Conservation (phyloP, 441 rosid genomes). For the Manihot esculenta region DNA sequence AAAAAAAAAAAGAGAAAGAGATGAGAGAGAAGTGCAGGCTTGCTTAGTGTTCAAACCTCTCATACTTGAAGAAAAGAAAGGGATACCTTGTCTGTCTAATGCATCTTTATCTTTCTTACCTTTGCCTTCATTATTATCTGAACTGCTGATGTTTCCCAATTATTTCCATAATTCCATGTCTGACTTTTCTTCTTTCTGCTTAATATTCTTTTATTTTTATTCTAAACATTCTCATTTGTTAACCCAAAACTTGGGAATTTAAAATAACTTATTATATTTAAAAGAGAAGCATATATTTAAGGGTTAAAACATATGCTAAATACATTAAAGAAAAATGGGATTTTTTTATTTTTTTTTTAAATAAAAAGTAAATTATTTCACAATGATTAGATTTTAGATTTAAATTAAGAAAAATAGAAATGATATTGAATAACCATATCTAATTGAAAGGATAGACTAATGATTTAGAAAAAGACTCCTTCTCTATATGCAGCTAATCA, state of each 20-base stretch:
- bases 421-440: too few species aligned
- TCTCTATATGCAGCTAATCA: too few species aligned
- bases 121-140: constrained; percentile 22
- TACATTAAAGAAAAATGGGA: too few species aligned
- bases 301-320: too few species aligned
- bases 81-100: constrained; percentile 39
- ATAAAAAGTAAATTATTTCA: too few species aligned
- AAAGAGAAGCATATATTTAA: too few species aligned
- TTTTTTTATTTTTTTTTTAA: too few species aligned
- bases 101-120: constrained; percentile 18
- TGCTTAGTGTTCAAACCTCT: constrained; percentile 50
- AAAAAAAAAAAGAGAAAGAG: background rate
- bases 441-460: too few species aligned
- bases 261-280: too few species aligned
- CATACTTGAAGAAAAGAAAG: constrained; percentile 48
- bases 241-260: background rate
- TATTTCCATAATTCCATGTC: background rate
- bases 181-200: constrained; percentile 7
- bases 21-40: constrained; percentile 21
- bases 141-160: background rate
- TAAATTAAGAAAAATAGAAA: too few species aligned
- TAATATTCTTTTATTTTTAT: background rate
- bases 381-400: too few species aligned
- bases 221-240: background rate
- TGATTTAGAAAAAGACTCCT: too few species aligned